Evolutionary conservation across 2,329 filamentous ascomycete genomes (phyloP), one percentile per base, ranked within the genome.

Genomic region (Aspergillus hortae): DNA sequence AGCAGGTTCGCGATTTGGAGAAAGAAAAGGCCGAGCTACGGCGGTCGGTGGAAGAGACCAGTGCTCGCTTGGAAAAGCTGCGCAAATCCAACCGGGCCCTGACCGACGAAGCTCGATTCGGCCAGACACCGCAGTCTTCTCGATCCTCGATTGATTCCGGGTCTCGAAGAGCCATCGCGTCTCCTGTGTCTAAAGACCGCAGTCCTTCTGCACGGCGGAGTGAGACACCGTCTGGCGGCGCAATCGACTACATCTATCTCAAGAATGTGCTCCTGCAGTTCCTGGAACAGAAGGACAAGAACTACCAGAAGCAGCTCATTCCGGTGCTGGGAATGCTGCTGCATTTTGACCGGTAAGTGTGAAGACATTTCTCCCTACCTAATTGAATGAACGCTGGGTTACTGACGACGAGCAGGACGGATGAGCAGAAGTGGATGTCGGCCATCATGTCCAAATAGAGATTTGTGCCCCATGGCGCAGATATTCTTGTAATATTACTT

Each of bases 351-450:
- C 75, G 80, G 79, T 83, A 66, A 68, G 79, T 71, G 33, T 71
- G 33, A 27, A 12, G 9, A 4, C 17, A 21, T 42, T 47, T 19
- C 23, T 23, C 1, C 2, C 23, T 6, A 10, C 14, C 38, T 6
- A 9, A 7, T 11, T 27, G 23, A 15, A 15, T 21, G 27, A 7
- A 19, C 14, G 14, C 23, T n/a, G 21, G 11, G 4, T 60, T 51
- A 64, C 59, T 51, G 47, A 61, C 42, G 25, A 15, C 21, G 5
- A 52, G 12, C 52, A 84, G 81, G 61, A 83, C 81, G 61, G 91
- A 96, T 61, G 88, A 94, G 73, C 86, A 94, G 72, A 92, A 90
- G 72, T 95, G 90, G 90, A 83, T 87, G 72, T 82, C 85, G 15
- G 90, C 88, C 2, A 85, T 95, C 45, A 77, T 79, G 54, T 77